A percentile compares a stretch with the other conserved stretches of the same genome.
phyloP scores from a whole-genome alignment of 176 grass and related monocot species.

The Triticum turgidum region DNA sequence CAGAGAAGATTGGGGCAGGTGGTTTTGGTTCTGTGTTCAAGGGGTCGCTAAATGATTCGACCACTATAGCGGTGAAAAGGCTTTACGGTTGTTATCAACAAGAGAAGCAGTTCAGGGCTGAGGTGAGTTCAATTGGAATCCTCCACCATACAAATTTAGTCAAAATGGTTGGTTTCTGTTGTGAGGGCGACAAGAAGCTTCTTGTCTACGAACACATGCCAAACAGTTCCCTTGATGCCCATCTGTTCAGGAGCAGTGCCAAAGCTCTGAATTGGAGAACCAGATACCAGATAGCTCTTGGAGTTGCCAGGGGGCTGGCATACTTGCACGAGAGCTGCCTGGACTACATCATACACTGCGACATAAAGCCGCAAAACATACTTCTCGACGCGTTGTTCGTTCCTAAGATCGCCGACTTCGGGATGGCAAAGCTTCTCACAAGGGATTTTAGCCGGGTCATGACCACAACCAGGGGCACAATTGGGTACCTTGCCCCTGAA shows the following conservation, averaged over 20 bases:
- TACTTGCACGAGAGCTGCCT: slow-evolving; percentile 9
- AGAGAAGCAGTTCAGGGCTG: slow-evolving; percentile 32
- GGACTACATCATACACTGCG: slow-evolving; percentile 16
- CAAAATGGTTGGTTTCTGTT: slow-evolving; percentile 16
- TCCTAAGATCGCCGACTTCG: slow-evolving; percentile 24
- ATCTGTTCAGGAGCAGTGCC: not conserved
- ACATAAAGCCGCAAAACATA: slow-evolving; percentile 18
- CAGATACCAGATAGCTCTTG: slow-evolving; percentile 14
- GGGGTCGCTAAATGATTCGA: not conserved
- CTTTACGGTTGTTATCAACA: not conserved
- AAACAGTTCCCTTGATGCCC: slow-evolving; percentile 4
- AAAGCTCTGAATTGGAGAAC: not conserved
- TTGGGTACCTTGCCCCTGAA: slow-evolving; percentile 23
- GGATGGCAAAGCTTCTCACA: slow-evolving; percentile 15
- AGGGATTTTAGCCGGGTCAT: slow-evolving; percentile 6
- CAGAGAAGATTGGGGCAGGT: not conserved
- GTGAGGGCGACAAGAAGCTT: not conserved
- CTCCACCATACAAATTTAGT: slow-evolving; percentile 13
- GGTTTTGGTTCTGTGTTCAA: slow-evolving; percentile 23
- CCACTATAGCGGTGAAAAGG: slow-evolving; percentile 18
- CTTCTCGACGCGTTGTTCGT: not conserved
- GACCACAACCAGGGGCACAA: slow-evolving; percentile 13
- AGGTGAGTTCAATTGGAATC: slow-evolving; percentile 27
- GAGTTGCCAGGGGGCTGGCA: not conserved
- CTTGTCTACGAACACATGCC: slow-evolving; percentile 26